phyloP scores from a whole-genome alignment of 176 grass and related monocot species.

The Carex parvula region DNA sequence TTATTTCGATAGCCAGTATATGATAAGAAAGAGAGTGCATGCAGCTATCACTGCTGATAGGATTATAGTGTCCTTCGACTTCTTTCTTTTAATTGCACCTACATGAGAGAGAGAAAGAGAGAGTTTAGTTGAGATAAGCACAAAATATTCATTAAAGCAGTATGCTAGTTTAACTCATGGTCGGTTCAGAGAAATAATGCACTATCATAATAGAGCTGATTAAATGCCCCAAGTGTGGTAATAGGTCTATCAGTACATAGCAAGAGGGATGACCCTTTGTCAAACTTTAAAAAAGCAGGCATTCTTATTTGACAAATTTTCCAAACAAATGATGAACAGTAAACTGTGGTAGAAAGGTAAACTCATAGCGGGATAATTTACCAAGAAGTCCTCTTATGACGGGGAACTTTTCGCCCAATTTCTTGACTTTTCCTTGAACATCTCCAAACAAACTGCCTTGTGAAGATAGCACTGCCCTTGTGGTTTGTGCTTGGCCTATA shows the following conservation, averaged over 20 bases:
- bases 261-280: neutral
- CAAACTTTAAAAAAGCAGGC: neutral
- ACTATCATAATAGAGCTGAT: neutral
- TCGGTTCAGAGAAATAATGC: neutral
- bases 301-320: neutral
- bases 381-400: conserved; percentile 76
- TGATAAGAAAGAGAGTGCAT: conserved; percentile 80
- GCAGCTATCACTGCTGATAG: conserved; percentile 90
- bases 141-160: neutral
- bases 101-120: conserved; percentile 7
- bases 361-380: conserved; percentile 33
- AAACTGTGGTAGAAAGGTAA: neutral
- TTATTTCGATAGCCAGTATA: conserved; percentile 98
- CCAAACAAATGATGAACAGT: neutral
- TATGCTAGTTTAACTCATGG: neutral
- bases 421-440: conserved; percentile 94
- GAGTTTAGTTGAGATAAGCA: neutral
- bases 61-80: conserved; percentile 87
- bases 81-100: conserved; percentile 97
- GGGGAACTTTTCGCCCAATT: conserved; percentile 92
- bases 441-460: conserved; percentile 70
- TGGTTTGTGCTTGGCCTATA: conserved; percentile 82
- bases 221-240: neutral
- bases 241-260: neutral
- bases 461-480: conserved; percentile 53